Evolutionary conservation across 2,329 filamentous ascomycete genomes (phyloP).

Genomic region (Neopestalotiopsis sp.): DNA sequence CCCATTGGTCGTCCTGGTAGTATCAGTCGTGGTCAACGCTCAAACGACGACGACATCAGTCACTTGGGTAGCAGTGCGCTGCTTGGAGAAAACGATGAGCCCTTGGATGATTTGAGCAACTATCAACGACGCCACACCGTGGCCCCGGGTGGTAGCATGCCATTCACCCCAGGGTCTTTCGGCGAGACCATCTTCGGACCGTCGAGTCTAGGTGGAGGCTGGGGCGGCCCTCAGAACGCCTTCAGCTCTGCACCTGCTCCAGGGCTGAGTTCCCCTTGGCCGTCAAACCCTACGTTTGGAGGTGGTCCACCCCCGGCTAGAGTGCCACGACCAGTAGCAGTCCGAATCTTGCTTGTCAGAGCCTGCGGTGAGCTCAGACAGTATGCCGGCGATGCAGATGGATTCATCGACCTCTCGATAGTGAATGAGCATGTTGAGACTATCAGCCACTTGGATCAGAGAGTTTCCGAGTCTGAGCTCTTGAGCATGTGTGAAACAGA

Average conservation of each 20-base stretch:
- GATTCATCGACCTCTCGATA: conserved; percentile 72
- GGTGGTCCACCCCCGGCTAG: conserved; percentile 38
- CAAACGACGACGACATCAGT: conserved; percentile 58
- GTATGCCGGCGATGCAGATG: conserved; percentile 54
- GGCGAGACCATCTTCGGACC: conserved; percentile 46
- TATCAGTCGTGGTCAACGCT: conserved; percentile 60
- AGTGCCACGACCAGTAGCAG: conserved; percentile 69
- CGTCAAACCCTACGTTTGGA: conserved; percentile 37
- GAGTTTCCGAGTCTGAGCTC: conserved; percentile 69
- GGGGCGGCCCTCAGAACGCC: conserved; percentile 44
- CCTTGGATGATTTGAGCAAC: conserved; percentile 41
- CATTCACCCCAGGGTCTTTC: conserved; percentile 50
- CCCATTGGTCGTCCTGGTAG: conserved; percentile 90
- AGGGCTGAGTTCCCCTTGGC: conserved; percentile 48
- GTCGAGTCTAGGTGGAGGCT: conserved; percentile 34
- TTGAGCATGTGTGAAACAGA: conserved; percentile 89
- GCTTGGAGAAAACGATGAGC: conserved; percentile 75
- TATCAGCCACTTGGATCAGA: conserved; percentile 47
- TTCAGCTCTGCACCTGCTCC: conserved; percentile 49
- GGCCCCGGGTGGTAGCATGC: conserved; percentile 53
- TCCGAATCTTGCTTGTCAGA: conserved; percentile 77
- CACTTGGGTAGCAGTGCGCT: conserved; percentile 92
- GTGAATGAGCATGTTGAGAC: conserved; percentile 71
- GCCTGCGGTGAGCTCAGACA: conserved; percentile 71
- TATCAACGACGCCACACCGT: conserved; percentile 55